Evolutionary conservation across 805 yeast genomes (phyloP).

Genomic region (Saturnispora mendoncae): DNA sequence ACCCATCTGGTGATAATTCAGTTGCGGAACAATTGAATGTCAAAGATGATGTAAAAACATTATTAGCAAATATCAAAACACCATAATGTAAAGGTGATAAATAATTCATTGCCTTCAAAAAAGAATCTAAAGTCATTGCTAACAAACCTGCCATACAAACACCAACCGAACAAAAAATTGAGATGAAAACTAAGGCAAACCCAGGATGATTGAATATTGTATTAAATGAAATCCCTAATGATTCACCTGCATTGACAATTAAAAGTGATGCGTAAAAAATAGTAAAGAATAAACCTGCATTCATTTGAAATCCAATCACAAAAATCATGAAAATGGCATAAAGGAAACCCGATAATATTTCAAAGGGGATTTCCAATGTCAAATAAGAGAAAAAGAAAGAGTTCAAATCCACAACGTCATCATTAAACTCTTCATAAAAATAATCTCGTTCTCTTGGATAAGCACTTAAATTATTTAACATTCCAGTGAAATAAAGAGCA

Average conservation of each 20-base stretch:
- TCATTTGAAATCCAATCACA: slow-evolving; percentile 65
- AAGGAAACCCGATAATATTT: slow-evolving; percentile 46
- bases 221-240: slow-evolving; percentile 73
- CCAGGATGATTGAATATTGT: slow-evolving; percentile 69
- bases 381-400: slow-evolving; percentile 58
- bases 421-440: slow-evolving; percentile 72
- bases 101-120: slow-evolving; percentile 64
- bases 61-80: slow-evolving; percentile 49
- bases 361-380: slow-evolving; percentile 59
- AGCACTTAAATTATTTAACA: slow-evolving; percentile 66
- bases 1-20: slow-evolving; percentile 25
- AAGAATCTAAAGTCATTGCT: slow-evolving; percentile 65
- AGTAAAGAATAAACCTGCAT: slow-evolving; percentile 57
- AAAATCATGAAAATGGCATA: slow-evolving; percentile 57
- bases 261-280: slow-evolving; percentile 45
- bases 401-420: slow-evolving; percentile 55
- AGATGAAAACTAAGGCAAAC: slow-evolving; percentile 66
- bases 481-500: slow-evolving; percentile 68
- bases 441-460: slow-evolving; percentile 67
- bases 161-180: slow-evolving; percentile 59
- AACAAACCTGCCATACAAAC: slow-evolving; percentile 79
- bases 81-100: slow-evolving; percentile 72
- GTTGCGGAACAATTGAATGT: slow-evolving; percentile 37
- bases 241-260: slow-evolving; percentile 69
- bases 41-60: slow-evolving; percentile 45